A percentile compares a stretch with the other conserved stretches of the same genome.
Evolutionary conservation across 2,329 filamentous ascomycete genomes (phyloP).

Genomic region (Sporothrix pseudoabietina): DNA sequence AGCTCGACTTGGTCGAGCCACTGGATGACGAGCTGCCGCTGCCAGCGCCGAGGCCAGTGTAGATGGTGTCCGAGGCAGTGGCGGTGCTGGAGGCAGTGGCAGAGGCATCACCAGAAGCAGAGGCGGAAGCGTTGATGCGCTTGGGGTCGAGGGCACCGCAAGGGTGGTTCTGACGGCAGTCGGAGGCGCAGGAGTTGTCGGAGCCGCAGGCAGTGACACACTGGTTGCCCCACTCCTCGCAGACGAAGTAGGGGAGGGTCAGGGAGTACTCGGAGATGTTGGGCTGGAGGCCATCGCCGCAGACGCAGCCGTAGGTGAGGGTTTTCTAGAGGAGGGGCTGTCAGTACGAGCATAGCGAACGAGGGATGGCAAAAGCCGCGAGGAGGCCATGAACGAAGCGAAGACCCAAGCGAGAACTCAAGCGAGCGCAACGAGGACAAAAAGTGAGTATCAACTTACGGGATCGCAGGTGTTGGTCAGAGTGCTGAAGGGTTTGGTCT

Average conservation of each 20-base stretch:
- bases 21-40: conserved; percentile 17
- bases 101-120: conserved; percentile 48
- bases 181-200: conserved; percentile 59
- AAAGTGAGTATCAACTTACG: conserved; percentile 47
- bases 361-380: background rate
- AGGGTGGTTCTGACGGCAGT: conserved; percentile 67
- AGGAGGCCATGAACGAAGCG: background rate
- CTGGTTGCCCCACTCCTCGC: conserved; percentile 69
- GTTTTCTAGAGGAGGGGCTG: conserved; percentile 47
- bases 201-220: conserved; percentile 62
- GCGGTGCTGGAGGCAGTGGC: conserved; percentile 42
- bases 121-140: conserved; percentile 58
- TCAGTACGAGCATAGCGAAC: background rate
- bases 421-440: conserved; percentile 28
- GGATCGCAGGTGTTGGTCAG: conserved; percentile 67
- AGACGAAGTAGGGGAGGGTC: conserved; percentile 77
- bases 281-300: conserved; percentile 64
- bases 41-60: conserved; percentile 40
- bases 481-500: conserved; percentile 55
- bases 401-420: no score
- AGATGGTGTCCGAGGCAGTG: conserved; percentile 41
- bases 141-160: conserved; percentile 71
- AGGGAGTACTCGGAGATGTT: conserved; percentile 77
- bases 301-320: conserved; percentile 73
- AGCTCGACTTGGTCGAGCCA: conserved; percentile 20